Evolutionary conservation across 768 basidiomycete species (phyloP).

Genomic region (Trametes gibbosa): DNA sequence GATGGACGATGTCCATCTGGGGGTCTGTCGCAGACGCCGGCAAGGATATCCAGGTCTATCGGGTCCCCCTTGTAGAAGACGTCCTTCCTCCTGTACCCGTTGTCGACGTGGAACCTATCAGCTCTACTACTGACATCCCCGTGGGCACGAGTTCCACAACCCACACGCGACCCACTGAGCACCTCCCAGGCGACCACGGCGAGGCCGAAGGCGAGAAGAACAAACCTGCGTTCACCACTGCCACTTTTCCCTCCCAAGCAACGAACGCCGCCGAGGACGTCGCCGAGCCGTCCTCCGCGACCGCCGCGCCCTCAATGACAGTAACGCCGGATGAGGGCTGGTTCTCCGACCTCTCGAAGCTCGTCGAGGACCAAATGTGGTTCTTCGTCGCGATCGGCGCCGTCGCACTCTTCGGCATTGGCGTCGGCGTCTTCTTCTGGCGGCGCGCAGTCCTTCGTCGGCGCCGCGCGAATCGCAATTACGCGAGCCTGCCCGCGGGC

Average conservation of each 20-base stretch:
- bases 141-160: constrained; percentile 49
- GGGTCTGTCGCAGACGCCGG: constrained; percentile 78
- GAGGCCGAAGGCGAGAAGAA: constrained; percentile 75
- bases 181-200: constrained; percentile 86
- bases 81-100: constrained; percentile 42
- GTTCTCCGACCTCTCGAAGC: constrained; percentile 75
- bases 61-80: constrained; percentile 52
- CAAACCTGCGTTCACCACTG: constrained; percentile 58
- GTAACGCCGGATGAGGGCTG: constrained; percentile 78
- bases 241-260: constrained; percentile 27
- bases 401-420: constrained; percentile 71
- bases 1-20: constrained; percentile 93
- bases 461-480: constrained; percentile 41
- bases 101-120: constrained; percentile 35
- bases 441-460: constrained; percentile 45
- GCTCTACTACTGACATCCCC: constrained; percentile 34
- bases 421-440: constrained; percentile 77
- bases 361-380: constrained; percentile 81
- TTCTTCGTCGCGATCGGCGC: constrained; percentile 83
- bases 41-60: constrained; percentile 54
- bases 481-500: constrained; percentile 56
- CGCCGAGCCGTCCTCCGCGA: constrained; percentile 15
- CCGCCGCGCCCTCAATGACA: constrained; percentile 30
- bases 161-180: constrained; percentile 80
- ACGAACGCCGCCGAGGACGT: constrained; percentile 21